Conservation (phyloP, 345 rosid genomes). For the Abelmoschus esculentus region DNA sequence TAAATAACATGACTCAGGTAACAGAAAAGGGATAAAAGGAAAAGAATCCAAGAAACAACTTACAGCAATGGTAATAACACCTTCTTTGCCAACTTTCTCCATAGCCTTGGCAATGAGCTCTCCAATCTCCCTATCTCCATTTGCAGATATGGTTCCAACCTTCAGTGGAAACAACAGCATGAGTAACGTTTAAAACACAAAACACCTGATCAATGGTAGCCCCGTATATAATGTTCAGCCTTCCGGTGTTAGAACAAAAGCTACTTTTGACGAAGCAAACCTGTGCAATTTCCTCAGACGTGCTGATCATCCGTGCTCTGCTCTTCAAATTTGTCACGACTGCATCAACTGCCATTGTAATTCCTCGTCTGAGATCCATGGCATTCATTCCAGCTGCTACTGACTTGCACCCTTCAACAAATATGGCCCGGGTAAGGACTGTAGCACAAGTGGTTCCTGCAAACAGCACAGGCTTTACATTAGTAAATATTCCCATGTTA, state of each 20-base stretch:
- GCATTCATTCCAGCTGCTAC: slow-evolving; percentile 48
- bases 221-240: neutral
- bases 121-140: slow-evolving; percentile 49
- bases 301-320: slow-evolving; percentile 40
- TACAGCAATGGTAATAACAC: slow-evolving; percentile 27
- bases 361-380: slow-evolving; percentile 43
- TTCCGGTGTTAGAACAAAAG: neutral
- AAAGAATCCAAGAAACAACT: neutral
- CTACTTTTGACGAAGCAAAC: neutral
- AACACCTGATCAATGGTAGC: neutral
- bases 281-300: slow-evolving; percentile 34
- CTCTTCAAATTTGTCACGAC: slow-evolving; percentile 37
- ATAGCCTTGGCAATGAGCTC: slow-evolving; percentile 49
- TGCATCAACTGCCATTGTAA: slow-evolving; percentile 42
- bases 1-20: neutral
- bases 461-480: neutral
- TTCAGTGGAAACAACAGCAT: slow-evolving; percentile 2
- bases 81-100: slow-evolving; percentile 51
- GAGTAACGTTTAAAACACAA: neutral
- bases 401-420: slow-evolving; percentile 45
- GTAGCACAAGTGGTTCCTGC: slow-evolving; percentile 46
- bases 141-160: slow-evolving; percentile 50
- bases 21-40: neutral
- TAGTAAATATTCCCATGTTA: neutral
- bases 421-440: slow-evolving; percentile 35